Evolutionary conservation across 202 grass and related monocot species (phyloP).

Genomic region (Zoysia matrella): DNA sequence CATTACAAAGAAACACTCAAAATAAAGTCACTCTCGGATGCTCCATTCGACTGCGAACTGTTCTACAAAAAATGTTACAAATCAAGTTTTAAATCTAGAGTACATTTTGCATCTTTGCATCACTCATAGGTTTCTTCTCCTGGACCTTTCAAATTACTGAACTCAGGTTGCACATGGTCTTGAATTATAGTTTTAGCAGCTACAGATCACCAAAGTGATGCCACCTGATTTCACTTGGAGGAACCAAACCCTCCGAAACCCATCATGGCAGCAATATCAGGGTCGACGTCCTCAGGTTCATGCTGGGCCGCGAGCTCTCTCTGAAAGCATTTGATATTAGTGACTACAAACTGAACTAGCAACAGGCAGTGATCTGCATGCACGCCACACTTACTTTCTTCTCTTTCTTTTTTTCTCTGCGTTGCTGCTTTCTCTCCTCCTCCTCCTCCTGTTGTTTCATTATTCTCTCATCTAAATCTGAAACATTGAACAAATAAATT

Average conservation of each 20-base stretch:
- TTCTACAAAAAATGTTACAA: not conserved
- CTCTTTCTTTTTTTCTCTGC: conserved; percentile 40
- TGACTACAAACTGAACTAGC: conserved; percentile 24
- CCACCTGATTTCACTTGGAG: conserved; percentile 52
- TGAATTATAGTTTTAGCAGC: not conserved
- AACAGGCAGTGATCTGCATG: not conserved
- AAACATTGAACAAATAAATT: conserved; percentile 25
- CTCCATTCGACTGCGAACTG: conserved; percentile 12
- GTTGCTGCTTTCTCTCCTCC: conserved; percentile 69
- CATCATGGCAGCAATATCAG: conserved; percentile 82
- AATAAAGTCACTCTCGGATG: not conserved
- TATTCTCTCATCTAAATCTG: conserved; percentile 81
- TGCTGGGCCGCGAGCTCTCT: conserved; percentile 75
- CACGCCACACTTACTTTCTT: conserved; percentile 66
- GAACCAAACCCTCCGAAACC: conserved; percentile 79
- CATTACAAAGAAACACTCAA: not conserved
- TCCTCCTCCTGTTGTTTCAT: conserved; percentile 86
- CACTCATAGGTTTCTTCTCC: not conserved
- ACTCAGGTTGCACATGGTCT: not conserved
- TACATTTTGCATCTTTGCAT: not conserved
- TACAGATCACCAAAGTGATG: conserved; percentile 12
- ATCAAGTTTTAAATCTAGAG: not conserved
- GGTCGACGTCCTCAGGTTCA: conserved; percentile 72
- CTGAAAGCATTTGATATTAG: conserved; percentile 44
- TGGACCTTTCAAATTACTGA: not conserved